Base-by-base conservation (phyloP, 768 basidiomycete genomes). In the Gymnopilus junonius region DNA sequence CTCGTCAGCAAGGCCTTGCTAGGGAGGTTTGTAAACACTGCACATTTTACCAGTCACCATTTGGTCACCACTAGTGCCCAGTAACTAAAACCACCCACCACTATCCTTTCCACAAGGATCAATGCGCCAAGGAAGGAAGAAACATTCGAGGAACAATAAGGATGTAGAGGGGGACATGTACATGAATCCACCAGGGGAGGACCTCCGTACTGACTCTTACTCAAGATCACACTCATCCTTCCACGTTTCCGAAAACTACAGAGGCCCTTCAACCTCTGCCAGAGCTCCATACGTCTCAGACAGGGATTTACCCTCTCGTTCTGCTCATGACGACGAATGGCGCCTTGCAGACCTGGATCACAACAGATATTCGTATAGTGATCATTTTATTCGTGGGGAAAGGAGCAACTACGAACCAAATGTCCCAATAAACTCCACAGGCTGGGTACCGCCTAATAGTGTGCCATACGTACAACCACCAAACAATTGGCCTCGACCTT, bases 311-410 rank as follows among this genome's bases (percentile, higher is more conserved):
- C 77, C 84, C 17, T 85, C 87, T 67, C 82, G 85, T 70, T 80
- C 76, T 69, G 83, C 78, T 69, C 85, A 79, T 68, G 82, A 82
- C 40, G 77, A 82, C 62, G 82, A 81, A 66, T 87, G 88, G 86
- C 82, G 82, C 61, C 76, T 79, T 61, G 73, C 75, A 60, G 82
- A 84, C 62, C 68, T 75, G 40, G 73, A 73, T 69, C 80, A 81
- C 57, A 83, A 84, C 66, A 80, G 82, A 63, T 83, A 83, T 69
- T 69, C 76, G 67, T 74, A 83, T 67, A 58, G 37, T 50, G 86
- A 87, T 65, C 72, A 73, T n/a, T 85, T 87, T 71, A 77, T 80
- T 74, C 85, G 82, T 56, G 73, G 76, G 50, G 76, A 84, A 61
- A 83, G 83, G 74, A 83, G 83, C 64, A 80, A 75, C 58, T 83